Evolutionary conservation across 2,329 filamentous ascomycete species (phyloP).

Genomic region (Didymella pomorum): DNA sequence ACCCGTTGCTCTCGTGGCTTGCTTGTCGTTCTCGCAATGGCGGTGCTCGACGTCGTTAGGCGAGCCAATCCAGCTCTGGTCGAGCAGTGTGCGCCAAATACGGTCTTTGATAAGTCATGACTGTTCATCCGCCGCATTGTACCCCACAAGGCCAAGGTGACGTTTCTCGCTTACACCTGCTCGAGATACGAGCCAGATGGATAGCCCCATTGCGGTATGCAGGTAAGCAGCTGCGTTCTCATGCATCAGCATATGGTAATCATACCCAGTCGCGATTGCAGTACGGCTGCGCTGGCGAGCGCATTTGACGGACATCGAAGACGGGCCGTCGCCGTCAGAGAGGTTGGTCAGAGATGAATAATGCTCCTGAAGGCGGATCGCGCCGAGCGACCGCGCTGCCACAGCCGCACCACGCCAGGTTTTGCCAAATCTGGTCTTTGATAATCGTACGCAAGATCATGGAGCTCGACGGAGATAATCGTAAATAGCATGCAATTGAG

Average conservation of each 20-base stretch:
- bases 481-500: neutral
- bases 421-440: neutral
- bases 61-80: neutral
- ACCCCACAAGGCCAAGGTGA: neutral
- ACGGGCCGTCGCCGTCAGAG: neutral
- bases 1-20: neutral
- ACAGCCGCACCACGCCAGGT: neutral
- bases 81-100: neutral
- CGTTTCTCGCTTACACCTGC: constrained; percentile 22
- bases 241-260: constrained; percentile 30
- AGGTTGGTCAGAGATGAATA: constrained; percentile 1
- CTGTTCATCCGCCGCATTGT: neutral
- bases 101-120: constrained; percentile 33
- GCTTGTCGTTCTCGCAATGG: neutral
- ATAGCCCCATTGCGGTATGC: constrained; percentile 21
- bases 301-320: neutral
- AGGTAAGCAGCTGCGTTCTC: constrained; percentile 31
- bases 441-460: neutral
- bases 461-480: neutral
- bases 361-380: neutral
- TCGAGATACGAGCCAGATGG: constrained; percentile 16
- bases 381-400: neutral
- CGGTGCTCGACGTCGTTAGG: neutral
- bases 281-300: neutral
- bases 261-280: neutral